Evolutionary conservation across 1,139 yeast genomes (phyloP).

Genomic region (Kodamaea anthophila): DNA sequence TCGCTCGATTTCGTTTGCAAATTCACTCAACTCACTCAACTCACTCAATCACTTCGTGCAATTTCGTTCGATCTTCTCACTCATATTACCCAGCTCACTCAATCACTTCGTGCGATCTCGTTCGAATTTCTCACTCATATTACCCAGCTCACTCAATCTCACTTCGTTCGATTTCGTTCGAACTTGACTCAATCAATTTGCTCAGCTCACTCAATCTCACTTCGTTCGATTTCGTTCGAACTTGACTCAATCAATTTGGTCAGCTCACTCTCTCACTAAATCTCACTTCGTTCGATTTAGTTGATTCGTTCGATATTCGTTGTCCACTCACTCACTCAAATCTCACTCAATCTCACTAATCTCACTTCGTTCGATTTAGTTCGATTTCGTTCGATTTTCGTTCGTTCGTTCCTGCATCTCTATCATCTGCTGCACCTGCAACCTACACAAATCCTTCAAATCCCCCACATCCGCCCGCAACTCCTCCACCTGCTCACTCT

Average conservation of each 20-base stretch:
- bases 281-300: not conserved
- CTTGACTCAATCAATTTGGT: no score
- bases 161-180: not conserved
- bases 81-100: not conserved
- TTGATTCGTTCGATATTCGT: no score
- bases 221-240: not conserved
- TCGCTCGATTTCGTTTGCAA: no score
- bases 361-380: not conserved
- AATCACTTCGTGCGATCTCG: not conserved
- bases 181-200: no score
- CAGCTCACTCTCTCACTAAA: no score
- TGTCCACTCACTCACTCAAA: not conserved
- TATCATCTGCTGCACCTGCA: slow-evolving; percentile 83
- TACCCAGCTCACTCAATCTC: not conserved
- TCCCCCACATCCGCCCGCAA: slow-evolving; percentile 83
- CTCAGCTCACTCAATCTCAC: not conserved
- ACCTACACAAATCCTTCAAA: slow-evolving; percentile 71
- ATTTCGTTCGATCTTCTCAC: not conserved
- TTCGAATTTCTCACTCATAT: no score
- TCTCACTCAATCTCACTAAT: not conserved
- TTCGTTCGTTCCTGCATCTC: slow-evolving; percentile 43
- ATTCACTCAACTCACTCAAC: no score
- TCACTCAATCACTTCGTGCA: not conserved
- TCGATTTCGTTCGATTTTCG: not conserved
- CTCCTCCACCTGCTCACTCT: slow-evolving; percentile 81